These are phyloP conservation scores for Ormosia emarginata DNA, from an alignment of 306 rosid species.

Conservation along the genomic window DNA sequence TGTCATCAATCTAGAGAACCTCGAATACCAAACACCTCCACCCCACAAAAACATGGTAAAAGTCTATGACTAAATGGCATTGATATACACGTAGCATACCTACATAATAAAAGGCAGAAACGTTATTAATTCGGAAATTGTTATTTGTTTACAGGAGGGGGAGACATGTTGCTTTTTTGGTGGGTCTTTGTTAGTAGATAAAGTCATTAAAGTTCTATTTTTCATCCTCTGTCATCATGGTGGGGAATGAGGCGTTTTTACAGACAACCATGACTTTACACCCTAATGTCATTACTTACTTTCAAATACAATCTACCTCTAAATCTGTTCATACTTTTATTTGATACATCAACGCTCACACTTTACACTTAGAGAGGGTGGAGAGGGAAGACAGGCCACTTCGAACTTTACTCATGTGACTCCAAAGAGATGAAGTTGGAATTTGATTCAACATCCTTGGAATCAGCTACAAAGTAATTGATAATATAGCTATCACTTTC, in stretches of 20 bases:
- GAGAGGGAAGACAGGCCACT: no score
- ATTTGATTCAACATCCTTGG: no score
- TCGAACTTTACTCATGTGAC: no score
- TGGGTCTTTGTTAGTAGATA: conserved; percentile 13
- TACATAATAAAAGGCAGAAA: neutral
- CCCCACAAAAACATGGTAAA: neutral
- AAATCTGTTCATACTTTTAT: neutral
- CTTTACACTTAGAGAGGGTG: no score
- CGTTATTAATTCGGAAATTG: neutral
- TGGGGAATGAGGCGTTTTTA: neutral
- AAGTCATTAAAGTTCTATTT: neutral
- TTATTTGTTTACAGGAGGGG: neutral
- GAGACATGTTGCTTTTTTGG: conserved; percentile 9
- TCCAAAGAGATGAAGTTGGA: no score
- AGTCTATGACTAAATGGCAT: neutral
- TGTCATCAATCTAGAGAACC: neutral
- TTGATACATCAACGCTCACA: no score
- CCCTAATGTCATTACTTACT: conserved; percentile 9
- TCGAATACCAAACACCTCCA: neutral
- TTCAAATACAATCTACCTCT: neutral
- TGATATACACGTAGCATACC: neutral
- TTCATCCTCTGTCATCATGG: neutral
- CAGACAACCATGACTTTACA: conserved; percentile 19
- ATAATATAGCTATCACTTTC: no score
- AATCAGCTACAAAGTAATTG: no score